Evolutionary conservation across 352 stramenopile genomes (phyloP).

Genomic region (Elongisporangium undulatum): DNA sequence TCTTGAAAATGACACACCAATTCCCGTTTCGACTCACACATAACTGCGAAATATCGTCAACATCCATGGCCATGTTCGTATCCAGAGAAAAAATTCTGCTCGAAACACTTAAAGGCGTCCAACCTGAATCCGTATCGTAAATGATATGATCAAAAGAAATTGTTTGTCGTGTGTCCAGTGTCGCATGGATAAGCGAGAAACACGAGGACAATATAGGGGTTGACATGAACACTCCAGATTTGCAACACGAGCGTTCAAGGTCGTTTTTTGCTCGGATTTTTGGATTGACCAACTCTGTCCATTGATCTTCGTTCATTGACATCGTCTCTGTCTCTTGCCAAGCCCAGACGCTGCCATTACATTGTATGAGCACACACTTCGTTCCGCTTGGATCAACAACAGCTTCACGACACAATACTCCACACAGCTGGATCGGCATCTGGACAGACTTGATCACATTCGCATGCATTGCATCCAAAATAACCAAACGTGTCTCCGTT

Average conservation of each 20-base stretch:
- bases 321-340: neutral
- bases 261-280: neutral
- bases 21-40: neutral
- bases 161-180: neutral
- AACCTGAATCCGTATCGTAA: conserved; percentile 16
- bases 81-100: conserved; percentile 1
- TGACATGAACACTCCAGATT: conserved; percentile 11
- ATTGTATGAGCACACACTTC: neutral
- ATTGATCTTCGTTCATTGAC: neutral
- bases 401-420: neutral
- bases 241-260: neutral
- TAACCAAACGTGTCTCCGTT: neutral
- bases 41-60: neutral
- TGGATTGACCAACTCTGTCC: neutral
- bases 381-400: neutral
- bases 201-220: conserved; percentile 15
- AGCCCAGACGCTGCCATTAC: neutral
- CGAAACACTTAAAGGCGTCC: conserved; percentile 10
- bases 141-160: conserved; percentile 15
- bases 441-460: neutral
- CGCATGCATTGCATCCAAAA: neutral
- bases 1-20: neutral
- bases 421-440: neutral
- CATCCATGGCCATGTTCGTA: neutral
- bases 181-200: conserved; percentile 12